A percentile compares a stretch with the other conserved stretches of the same genome.
Evolutionary conservation across 768 basidiomycete species (phyloP).

Genomic region (Naganishia friedmannii): DNA sequence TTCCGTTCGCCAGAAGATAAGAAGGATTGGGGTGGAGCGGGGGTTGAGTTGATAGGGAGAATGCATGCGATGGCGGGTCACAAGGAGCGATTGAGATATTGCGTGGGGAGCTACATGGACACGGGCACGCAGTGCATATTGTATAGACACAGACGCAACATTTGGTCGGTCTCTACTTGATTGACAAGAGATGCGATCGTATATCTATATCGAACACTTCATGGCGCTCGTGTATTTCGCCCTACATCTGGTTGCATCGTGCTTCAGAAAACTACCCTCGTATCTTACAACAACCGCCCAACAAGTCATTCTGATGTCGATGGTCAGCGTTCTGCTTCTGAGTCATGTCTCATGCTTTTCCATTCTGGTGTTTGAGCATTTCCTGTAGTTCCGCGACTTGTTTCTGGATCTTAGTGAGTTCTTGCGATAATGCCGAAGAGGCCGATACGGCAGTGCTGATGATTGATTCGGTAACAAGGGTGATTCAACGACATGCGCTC

Average conservation of each 20-base stretch:
- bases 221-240: background rate
- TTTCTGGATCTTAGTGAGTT: slow-evolving; percentile 39
- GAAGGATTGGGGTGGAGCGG: background rate
- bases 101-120: background rate
- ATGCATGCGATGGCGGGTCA: background rate
- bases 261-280: background rate
- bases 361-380: slow-evolving; percentile 30
- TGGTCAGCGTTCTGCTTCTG: background rate
- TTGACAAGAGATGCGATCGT: background rate
- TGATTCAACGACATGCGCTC: background rate
- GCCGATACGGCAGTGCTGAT: slow-evolving; percentile 47
- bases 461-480: background rate
- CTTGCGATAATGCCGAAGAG: slow-evolving; percentile 40
- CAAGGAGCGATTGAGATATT: background rate
- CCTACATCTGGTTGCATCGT: background rate
- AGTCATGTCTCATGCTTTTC: background rate
- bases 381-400: slow-evolving; percentile 43
- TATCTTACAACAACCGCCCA: background rate
- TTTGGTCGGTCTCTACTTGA: background rate
- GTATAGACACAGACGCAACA: background rate
- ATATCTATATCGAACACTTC: background rate
- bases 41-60: background rate
- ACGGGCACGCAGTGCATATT: background rate
- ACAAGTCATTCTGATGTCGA: background rate
- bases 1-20: slow-evolving; percentile 67